phyloP scores from a whole-genome alignment of 2,329 filamentous ascomycete species.

The Aspergillus chevalieri region DNA sequence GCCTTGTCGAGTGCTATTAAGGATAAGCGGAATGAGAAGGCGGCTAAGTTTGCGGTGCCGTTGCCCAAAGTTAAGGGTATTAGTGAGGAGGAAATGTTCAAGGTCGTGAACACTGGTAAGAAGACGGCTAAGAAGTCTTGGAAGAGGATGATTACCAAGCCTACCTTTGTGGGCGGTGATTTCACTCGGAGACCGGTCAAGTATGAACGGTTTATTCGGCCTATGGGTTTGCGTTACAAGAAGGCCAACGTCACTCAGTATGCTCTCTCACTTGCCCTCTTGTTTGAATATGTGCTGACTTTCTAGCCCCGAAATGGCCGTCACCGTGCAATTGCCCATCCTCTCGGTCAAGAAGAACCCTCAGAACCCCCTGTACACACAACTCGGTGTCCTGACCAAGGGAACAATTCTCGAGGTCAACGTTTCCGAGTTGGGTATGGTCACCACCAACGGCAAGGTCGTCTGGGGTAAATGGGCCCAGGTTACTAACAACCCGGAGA shows the following conservation, averaged over 20 bases:
- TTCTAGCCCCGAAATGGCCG: conserved; percentile 61
- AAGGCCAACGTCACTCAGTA: conserved; percentile 61
- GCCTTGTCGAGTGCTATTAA: conserved; percentile 82
- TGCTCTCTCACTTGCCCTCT: conserved; percentile 7
- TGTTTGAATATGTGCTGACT: conserved; percentile 1
- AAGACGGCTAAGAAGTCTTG: conserved; percentile 79
- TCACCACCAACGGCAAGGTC: conserved; percentile 86
- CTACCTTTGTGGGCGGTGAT: conserved; percentile 83
- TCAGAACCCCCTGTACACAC: conserved; percentile 84
- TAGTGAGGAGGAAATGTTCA: conserved; percentile 95
- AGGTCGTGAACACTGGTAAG: conserved; percentile 91
- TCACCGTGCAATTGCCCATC: conserved; percentile 82
- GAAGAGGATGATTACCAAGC: conserved; percentile 65
- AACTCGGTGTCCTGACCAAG: conserved; percentile 82
- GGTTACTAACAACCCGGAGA: conserved; percentile 41
- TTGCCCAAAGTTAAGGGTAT: conserved; percentile 92
- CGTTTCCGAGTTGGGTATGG: conserved; percentile 81
- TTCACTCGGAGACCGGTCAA: conserved; percentile 86
- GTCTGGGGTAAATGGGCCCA: conserved; percentile 85
- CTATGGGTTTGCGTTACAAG: conserved; percentile 74
- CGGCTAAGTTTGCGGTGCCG: conserved; percentile 85
- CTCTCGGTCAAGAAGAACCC: conserved; percentile 78
- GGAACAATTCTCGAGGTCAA: conserved; percentile 87
- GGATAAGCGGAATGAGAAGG: conserved; percentile 90
- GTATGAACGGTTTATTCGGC: conserved; percentile 61